Evolutionary conservation across 441 rosid genomes (phyloP).

Genomic region (Aleurites moluccanus): DNA sequence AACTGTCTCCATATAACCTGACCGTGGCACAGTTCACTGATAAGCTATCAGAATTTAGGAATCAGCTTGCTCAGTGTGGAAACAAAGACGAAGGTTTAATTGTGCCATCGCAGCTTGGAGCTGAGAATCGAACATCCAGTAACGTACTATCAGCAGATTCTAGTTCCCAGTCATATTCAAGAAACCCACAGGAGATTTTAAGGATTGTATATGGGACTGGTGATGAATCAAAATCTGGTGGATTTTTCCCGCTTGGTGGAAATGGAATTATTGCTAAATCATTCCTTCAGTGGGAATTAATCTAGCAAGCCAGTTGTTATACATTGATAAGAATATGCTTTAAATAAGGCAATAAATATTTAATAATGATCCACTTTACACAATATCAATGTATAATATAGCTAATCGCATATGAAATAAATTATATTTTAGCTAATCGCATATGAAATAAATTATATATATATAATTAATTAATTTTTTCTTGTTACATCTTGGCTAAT

Average conservation of each 20-base stretch:
- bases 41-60: conserved; percentile 35
- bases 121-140: conserved; percentile 33
- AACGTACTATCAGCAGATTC: conserved; percentile 38
- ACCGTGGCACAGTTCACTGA: conserved; percentile 41
- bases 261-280: conserved; percentile 37
- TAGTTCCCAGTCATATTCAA: conserved; percentile 33
- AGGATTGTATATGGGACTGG: conserved; percentile 39
- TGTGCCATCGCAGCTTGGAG: conserved; percentile 37
- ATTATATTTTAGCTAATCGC: no score
- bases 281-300: neutral
- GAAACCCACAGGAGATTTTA: conserved; percentile 40
- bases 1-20: conserved; percentile 42
- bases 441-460: no score
- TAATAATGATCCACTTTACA: no score
- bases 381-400: no score
- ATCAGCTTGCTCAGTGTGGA: conserved; percentile 38
- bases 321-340: no score
- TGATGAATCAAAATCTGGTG: conserved; percentile 38
- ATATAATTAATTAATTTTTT: no score
- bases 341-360: no score
- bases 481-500: no score
- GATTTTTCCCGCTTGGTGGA: conserved; percentile 42
- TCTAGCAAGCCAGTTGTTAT: no score
- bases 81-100: conserved; percentile 49
- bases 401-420: no score